Percentiles rank a stretch among this genome's conserved stretches.
These are phyloP conservation scores for Quillaja saponaria DNA, from an alignment of 306 rosid genomes.

Conservation along the genomic window DNA sequence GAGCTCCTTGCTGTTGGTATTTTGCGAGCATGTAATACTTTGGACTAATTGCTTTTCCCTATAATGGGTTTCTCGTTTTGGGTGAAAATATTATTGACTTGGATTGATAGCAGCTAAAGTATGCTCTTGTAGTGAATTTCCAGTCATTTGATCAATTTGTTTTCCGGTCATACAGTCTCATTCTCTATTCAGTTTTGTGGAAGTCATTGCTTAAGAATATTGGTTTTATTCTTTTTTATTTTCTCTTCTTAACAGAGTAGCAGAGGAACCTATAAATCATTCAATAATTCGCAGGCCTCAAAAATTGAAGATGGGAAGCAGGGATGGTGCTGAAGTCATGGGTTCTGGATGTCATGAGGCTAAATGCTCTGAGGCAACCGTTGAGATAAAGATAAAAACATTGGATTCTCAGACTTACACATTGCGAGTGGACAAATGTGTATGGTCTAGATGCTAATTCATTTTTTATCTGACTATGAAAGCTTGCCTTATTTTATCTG, in stretches of 20 bases:
- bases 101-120: too few relatives aligned
- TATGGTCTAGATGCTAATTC: background rate
- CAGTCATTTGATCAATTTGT: too few relatives aligned
- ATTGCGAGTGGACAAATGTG: background rate
- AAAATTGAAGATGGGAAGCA: background rate
- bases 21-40: too few relatives aligned
- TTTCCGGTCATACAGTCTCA: too few relatives aligned
- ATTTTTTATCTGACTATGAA: background rate
- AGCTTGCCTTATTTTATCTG: background rate
- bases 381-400: slow-evolving; percentile 3
- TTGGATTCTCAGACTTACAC: slow-evolving; percentile 5
- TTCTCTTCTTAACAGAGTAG: background rate
- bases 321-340: background rate
- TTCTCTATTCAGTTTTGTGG: too few relatives aligned
- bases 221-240: too few relatives aligned
- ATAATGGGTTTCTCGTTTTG: too few relatives aligned
- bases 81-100: too few relatives aligned
- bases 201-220: too few relatives aligned
- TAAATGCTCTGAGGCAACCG: background rate
- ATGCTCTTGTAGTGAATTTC: too few relatives aligned
- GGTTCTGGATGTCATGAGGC: background rate
- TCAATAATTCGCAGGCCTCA: background rate
- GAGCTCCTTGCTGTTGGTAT: too few relatives aligned
- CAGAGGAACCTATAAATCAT: background rate
- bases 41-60: too few relatives aligned